These are phyloP conservation scores for Scenedesmus sp. DNA, from an alignment of 163 green algal genomes.

Conservation along the genomic window DNA sequence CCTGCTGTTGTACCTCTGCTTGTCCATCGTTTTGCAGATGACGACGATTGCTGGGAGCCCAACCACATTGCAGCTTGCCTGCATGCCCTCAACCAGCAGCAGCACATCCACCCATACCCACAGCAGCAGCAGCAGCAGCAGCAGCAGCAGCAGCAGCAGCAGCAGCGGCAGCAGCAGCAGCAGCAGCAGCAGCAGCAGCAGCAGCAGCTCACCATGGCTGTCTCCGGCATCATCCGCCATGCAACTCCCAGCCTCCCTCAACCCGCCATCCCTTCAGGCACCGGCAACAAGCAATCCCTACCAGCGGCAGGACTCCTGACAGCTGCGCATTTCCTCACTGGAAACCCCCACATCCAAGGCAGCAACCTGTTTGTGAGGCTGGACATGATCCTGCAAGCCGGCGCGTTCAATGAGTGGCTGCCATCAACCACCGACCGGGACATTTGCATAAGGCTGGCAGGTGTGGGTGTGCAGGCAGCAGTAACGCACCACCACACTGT, in stretches of 20 bases:
- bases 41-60: slow-evolving; percentile 44
- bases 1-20: no score
- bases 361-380: slow-evolving; percentile 47
- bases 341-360: slow-evolving; percentile 52
- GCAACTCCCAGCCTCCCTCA: not conserved
- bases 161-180: no score
- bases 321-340: not conserved
- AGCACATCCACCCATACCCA: not conserved
- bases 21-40: slow-evolving; percentile 15
- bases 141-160: no score
- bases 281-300: not conserved
- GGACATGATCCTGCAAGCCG: slow-evolving; percentile 23
- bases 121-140: slow-evolving; percentile 32
- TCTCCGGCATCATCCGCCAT: slow-evolving; percentile 43
- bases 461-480: not conserved
- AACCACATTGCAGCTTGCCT: slow-evolving; percentile 38
- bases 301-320: not conserved
- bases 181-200: slow-evolving; percentile 6
- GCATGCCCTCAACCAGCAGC: not conserved
- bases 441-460: slow-evolving; percentile 32
- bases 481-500: slow-evolving; percentile 36
- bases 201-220: not conserved
- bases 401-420: slow-evolving; percentile 50
- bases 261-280: not conserved
- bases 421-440: slow-evolving; percentile 51